These are phyloP conservation scores for Fusarium albosuccineum DNA, from an alignment of 2,329 filamentous ascomycete genomes.

Conservation along the genomic window DNA sequence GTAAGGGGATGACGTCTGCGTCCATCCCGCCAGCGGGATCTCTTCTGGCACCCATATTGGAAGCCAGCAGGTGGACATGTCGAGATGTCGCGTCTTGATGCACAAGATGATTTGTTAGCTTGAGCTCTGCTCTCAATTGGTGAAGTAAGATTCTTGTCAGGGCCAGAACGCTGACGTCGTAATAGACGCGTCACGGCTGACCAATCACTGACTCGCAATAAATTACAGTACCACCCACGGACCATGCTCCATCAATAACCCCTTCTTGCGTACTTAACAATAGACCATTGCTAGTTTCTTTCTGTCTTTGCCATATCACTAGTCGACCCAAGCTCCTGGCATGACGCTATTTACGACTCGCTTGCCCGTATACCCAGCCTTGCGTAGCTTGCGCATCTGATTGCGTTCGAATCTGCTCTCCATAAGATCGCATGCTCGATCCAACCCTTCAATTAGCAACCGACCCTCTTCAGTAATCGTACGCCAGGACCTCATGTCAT, in stretches of 20 bases:
- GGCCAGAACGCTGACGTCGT: neutral
- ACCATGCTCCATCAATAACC: no score
- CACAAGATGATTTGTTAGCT: no score
- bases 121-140: no score
- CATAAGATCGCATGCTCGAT: neutral
- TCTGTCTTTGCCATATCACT: no score
- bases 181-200: neutral
- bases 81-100: neutral
- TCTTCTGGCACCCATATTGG: slow-evolving; percentile 10
- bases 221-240: neutral
- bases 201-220: neutral
- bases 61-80: slow-evolving; percentile 1
- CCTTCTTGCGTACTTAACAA: no score
- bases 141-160: no score
- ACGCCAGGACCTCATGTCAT: no score
- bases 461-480: no score
- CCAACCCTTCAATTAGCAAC: no score
- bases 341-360: neutral
- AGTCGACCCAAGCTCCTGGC: slow-evolving; percentile 9
- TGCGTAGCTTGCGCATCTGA: neutral
- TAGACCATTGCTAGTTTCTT: no score
- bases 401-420: slow-evolving; percentile 10
- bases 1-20: neutral
- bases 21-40: neutral
- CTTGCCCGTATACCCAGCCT: neutral